phyloP scores from a whole-genome alignment of 208 protist genomes.

The Zelonia costaricensis region DNA sequence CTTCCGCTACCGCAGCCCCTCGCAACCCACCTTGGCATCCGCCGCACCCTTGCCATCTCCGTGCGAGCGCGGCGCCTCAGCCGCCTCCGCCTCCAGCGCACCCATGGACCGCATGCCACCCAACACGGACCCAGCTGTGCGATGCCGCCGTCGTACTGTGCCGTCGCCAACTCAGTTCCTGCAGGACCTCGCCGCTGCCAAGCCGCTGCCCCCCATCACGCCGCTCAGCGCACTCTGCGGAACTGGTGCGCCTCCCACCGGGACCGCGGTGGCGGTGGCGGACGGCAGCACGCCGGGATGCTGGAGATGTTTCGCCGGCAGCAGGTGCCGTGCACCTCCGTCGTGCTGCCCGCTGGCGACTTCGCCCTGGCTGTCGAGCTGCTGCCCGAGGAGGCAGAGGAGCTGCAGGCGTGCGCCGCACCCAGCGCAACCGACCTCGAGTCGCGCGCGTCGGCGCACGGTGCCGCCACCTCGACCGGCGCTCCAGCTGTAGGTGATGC shows the following conservation, averaged over 20 bases:
- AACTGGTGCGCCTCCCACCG: neutral
- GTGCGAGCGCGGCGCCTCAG: neutral
- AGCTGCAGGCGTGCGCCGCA: neutral
- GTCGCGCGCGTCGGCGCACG: neutral
- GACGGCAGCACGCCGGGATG: slow-evolving; percentile 42
- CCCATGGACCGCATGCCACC: too few species aligned
- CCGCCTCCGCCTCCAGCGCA: too few species aligned
- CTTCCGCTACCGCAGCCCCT: slow-evolving; percentile 36
- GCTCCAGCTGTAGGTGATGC: neutral
- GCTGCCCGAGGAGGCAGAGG: neutral
- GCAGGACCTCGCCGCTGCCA: slow-evolving; percentile 11
- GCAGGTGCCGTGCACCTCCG: slow-evolving; percentile 41
- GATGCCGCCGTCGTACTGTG: slow-evolving; percentile 12
- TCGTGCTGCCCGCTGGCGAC: slow-evolving; percentile 66
- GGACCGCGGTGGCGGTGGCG: slow-evolving; percentile 41
- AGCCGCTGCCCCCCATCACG: neutral
- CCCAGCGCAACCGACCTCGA: neutral
- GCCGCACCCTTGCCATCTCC: neutral
- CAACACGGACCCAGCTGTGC: too few species aligned
- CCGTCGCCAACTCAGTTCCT: slow-evolving; percentile 29
- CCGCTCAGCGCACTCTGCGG: neutral
- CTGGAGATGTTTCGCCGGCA: slow-evolving; percentile 36
- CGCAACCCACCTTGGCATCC: neutral
- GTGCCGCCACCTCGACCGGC: neutral
- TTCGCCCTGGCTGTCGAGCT: slow-evolving; percentile 57